These are phyloP conservation scores for Chaetomium tenue DNA, from an alignment of 495 filamentous ascomycete species.

Conservation along the genomic window DNA sequence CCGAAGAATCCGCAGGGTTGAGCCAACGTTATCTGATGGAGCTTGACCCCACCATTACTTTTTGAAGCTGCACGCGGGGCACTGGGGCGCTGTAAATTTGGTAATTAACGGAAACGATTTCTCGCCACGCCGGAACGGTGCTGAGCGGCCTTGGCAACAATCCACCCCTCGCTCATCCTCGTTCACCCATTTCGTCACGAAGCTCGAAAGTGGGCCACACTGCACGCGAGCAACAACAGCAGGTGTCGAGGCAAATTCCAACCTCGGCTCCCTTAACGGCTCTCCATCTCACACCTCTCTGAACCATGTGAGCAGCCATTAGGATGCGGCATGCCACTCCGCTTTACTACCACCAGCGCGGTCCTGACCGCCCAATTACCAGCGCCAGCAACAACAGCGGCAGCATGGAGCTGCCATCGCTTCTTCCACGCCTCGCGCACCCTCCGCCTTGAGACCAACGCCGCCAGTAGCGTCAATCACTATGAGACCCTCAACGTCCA, in stretches of 20 bases:
- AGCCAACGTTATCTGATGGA: neutral
- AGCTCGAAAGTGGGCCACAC: slow-evolving; percentile 11
- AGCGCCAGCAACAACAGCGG: slow-evolving; percentile 7
- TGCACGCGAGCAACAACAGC: neutral
- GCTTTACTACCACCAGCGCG: slow-evolving; percentile 33
- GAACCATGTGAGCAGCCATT: slow-evolving; percentile 19
- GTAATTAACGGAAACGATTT: neutral
- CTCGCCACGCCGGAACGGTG: neutral
- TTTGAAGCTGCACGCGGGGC: neutral
- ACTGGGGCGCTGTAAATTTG: neutral
- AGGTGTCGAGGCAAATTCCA: neutral
- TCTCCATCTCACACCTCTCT: slow-evolving; percentile 7
- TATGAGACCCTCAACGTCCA: slow-evolving; percentile 82
- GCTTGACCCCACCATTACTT: neutral
- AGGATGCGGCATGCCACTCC: slow-evolving; percentile 57
- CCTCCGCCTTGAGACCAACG: slow-evolving; percentile 34
- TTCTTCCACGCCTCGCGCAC: slow-evolving; percentile 46
- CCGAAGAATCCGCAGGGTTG: slow-evolving; percentile 8
- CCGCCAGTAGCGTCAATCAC: slow-evolving; percentile 49
- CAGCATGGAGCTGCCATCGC: slow-evolving; percentile 18
- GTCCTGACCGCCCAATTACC: slow-evolving; percentile 26
- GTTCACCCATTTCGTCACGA: slow-evolving; percentile 25
- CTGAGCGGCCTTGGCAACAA: neutral
- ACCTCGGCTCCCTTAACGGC: neutral
- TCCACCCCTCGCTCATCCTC: too few species aligned